A percentile compares a stretch with the other conserved stretches of the same genome.
phyloP scores from a whole-genome alignment of 2,329 filamentous ascomycete species.

The Hymenoscyphus linearis region DNA sequence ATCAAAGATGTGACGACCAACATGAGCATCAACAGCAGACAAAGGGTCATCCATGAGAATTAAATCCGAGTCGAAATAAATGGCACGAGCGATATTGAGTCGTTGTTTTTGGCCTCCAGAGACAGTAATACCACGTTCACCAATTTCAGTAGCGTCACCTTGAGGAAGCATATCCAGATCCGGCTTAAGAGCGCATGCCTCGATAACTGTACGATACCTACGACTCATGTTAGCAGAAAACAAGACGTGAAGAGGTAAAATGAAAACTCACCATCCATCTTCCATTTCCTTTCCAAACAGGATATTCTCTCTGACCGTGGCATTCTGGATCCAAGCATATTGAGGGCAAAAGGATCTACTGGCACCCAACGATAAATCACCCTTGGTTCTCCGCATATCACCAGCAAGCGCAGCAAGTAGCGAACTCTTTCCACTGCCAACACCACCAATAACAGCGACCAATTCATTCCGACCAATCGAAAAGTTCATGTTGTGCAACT shows the following conservation, averaged over 20 bases:
- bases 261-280: conserved; percentile 51
- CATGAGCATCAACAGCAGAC: conserved; percentile 64
- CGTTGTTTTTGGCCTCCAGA: conserved; percentile 95
- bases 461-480: conserved; percentile 69
- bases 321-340: conserved; percentile 96
- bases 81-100: conserved; percentile 83
- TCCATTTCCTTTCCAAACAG: conserved; percentile 78
- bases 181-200: conserved; percentile 72
- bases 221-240: conserved; percentile 40
- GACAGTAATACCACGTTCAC: conserved; percentile 90
- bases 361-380: conserved; percentile 70
- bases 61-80: conserved; percentile 64
- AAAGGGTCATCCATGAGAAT: conserved; percentile 66
- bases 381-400: conserved; percentile 82
- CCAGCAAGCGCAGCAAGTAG: conserved; percentile 84
- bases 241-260: neutral
- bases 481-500: conserved; percentile 63
- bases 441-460: conserved; percentile 80
- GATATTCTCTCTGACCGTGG: conserved; percentile 83
- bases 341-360: conserved; percentile 88
- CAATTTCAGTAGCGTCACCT: conserved; percentile 86
- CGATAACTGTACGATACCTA: conserved; percentile 52
- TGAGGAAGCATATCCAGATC: conserved; percentile 92
- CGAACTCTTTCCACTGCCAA: conserved; percentile 86
- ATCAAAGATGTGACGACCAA: conserved; percentile 78